Base-by-base conservation (phyloP, 805 yeast species). In the Allodekkera sacchari region DNA sequence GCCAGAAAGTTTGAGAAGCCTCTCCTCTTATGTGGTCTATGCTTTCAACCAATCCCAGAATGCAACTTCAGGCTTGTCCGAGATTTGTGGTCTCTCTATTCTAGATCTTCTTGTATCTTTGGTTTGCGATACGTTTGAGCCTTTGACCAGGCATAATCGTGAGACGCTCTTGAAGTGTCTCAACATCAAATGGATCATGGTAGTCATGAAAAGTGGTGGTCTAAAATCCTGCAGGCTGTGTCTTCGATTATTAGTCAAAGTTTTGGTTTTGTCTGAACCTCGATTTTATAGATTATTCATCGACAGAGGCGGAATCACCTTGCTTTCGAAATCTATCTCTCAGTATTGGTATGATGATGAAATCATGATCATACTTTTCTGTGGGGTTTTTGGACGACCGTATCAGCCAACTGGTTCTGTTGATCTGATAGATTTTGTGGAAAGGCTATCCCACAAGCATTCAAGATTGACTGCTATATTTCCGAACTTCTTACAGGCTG, bases 171-270 rank as follows among this genome's bases (percentile, higher is more conserved):
- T 64, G 2, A 66, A 75, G 28, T 61, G 78, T 0, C 61, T 83
- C 3, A 70, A 83, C 1, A 63, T 77, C 5, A 80, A 78, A 45
- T 77, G 88, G 81, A 57, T 71, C 3, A 45, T 82, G 7, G 55
- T 82, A 8, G 48, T 81, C 10, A 47, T 81, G 9, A 55, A 70
- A 32, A 62, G 62, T 36, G 43, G 47, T 6, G 45, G 63, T 32
- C 39, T 61, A 19, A 48, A 56, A 28, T 66, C 68, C 4, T 59
- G 58, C 4, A 46, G 50, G 18, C 44, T 62, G 37, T 66, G 68
- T 0, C 40, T 71, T 18, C 33, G 44, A 16, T 50, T 83, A 10
- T 48, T 83, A 13, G 56, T 76, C 5, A 64, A 65, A 34, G 50
- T 76, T 4, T 53, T 82, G 12, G 50, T 59, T 11, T 50, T 64